These are phyloP conservation scores for Novymonas esmeraldas DNA, from an alignment of 208 protist genomes.

Conservation along the genomic window DNA sequence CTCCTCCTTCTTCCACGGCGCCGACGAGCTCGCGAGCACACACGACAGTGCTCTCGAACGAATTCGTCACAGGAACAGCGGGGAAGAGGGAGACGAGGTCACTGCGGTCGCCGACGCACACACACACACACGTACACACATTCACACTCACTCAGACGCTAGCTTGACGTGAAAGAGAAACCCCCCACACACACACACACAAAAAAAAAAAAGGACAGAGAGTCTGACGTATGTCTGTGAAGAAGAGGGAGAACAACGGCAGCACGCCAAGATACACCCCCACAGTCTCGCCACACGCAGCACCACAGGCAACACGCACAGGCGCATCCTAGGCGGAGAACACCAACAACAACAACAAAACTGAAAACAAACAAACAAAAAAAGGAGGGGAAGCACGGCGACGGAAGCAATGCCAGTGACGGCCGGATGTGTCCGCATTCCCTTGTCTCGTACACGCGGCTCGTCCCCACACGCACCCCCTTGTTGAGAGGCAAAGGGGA, in stretches of 20 bases:
- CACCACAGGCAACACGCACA: too few relatives aligned
- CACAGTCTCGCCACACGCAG: neutral
- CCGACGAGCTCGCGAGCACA: too few relatives aligned
- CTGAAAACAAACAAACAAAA: slow-evolving; percentile 10
- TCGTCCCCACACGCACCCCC: too few relatives aligned
- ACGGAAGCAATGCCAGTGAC: neutral
- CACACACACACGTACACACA: neutral
- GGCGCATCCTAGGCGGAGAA: too few relatives aligned
- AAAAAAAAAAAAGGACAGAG: neutral
- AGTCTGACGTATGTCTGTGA: slow-evolving; percentile 4
- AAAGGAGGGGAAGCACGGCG: slow-evolving; percentile 9
- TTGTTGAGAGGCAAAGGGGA: too few relatives aligned
- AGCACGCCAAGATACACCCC: neutral
- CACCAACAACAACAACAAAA: too few relatives aligned
- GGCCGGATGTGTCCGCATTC: too few relatives aligned
- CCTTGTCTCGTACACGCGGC: too few relatives aligned
- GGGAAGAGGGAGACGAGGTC: neutral
- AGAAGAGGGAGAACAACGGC: neutral
- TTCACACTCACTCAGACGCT: neutral
- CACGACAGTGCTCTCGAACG: too few relatives aligned
- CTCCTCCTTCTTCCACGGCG: too few relatives aligned
- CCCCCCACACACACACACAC: neutral
- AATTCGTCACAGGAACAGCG: too few relatives aligned
- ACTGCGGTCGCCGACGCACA: neutral
- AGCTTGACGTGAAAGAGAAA: too few relatives aligned